These are phyloP conservation scores for Fusarium sp. DNA, from an alignment of 2,329 filamentous ascomycete species.

Conservation along the genomic window DNA sequence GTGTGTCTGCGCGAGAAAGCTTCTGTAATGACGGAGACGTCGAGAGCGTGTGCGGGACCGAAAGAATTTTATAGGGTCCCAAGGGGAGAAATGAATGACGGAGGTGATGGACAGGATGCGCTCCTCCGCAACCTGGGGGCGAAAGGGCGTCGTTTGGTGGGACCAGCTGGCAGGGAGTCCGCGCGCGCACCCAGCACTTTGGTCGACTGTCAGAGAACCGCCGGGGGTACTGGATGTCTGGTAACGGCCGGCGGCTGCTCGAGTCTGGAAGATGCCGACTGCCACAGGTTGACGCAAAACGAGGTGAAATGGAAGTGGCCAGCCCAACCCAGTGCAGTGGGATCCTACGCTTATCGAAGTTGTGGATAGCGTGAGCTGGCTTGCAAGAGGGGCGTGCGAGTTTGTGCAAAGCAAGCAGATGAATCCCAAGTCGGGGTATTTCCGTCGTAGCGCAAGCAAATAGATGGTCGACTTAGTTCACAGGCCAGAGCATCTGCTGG, in stretches of 20 bases:
- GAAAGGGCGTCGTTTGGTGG: constrained; percentile 34
- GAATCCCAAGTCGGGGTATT: constrained; percentile 52
- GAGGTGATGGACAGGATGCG: constrained; percentile 48
- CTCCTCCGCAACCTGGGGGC: constrained; percentile 46
- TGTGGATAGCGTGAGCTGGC: constrained; percentile 47
- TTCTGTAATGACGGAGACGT: constrained; percentile 47
- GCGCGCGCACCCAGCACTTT: constrained; percentile 28
- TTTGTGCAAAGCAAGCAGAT: constrained; percentile 35
- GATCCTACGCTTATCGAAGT: constrained; percentile 52
- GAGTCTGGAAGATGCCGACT: constrained; percentile 41
- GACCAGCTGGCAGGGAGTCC: constrained; percentile 35
- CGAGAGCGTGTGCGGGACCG: constrained; percentile 47
- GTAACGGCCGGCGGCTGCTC: constrained; percentile 27
- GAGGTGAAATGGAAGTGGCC: constrained; percentile 23
- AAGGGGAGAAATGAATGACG: constrained; percentile 48
- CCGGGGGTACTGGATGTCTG: constrained; percentile 13
- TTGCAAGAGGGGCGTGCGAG: constrained; percentile 45
- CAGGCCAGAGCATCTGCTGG: constrained; percentile 42
- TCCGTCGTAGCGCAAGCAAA: constrained; percentile 50
- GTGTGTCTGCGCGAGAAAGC: constrained; percentile 42
- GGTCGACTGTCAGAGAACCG: constrained; percentile 20
- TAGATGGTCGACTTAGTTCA: constrained; percentile 45
- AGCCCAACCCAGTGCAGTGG: constrained; percentile 46
- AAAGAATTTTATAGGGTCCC: constrained; percentile 53
- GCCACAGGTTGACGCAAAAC: constrained; percentile 34